Evolutionary conservation across 2,329 filamentous ascomycete species (phyloP).

Genomic region (Basipetospora chlamydospora): DNA sequence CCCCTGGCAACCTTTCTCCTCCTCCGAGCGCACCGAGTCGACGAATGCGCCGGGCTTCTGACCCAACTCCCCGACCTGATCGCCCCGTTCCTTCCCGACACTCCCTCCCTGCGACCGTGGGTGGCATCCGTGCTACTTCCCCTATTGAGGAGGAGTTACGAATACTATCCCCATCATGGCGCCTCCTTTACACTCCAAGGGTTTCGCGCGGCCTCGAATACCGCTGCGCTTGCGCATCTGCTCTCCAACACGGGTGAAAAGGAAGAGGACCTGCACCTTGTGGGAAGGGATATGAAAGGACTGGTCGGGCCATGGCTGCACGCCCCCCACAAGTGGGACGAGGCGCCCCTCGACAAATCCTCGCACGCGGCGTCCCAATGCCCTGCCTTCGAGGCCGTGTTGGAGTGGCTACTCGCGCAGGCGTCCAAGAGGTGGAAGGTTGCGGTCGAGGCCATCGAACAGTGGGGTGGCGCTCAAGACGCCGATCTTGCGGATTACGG

Average conservation of each 20-base stretch:
- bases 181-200: conserved; percentile 39
- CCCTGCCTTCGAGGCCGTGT: conserved; percentile 53
- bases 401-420: conserved; percentile 50
- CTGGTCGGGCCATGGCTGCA: conserved; percentile 63
- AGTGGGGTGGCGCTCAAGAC: conserved; percentile 62
- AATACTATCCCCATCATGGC: conserved; percentile 47
- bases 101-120: conserved; percentile 50
- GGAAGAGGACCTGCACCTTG: conserved; percentile 22
- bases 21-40: conserved; percentile 52
- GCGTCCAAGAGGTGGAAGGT: conserved; percentile 45
- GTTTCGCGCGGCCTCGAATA: conserved; percentile 48
- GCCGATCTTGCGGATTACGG: conserved; percentile 50
- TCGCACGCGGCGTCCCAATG: too few relatives aligned
- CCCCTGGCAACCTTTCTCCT: conserved; percentile 49
- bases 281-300: conserved; percentile 52
- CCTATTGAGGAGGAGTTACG: conserved; percentile 50
- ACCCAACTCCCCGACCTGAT: conserved; percentile 53
- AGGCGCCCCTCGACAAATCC: conserved; percentile 12
- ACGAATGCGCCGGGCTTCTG: conserved; percentile 57
- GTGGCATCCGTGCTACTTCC: conserved; percentile 55
- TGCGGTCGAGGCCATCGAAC: conserved; percentile 47
- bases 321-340: conserved; percentile 6
- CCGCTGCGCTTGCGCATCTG: conserved; percentile 43
- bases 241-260: conserved; percentile 38
- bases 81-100: conserved; percentile 50